A percentile compares a stretch with the other conserved stretches of the same genome.
These are phyloP conservation scores for Neoboletus magnificus DNA, from an alignment of 768 basidiomycete genomes.

Conservation along the genomic window DNA sequence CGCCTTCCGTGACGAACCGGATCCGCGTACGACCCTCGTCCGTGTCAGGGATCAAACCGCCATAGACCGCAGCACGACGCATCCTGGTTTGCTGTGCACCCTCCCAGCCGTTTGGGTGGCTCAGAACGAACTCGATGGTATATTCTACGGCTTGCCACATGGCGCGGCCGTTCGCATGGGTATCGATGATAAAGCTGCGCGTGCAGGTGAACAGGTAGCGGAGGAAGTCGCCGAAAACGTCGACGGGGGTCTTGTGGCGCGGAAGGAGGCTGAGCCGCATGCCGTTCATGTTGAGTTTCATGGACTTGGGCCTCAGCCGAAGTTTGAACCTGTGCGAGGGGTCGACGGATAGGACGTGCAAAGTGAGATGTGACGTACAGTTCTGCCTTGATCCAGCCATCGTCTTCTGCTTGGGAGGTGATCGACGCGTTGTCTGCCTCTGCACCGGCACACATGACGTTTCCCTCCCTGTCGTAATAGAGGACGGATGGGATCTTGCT, in stretches of 20 bases:
- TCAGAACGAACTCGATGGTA: slow-evolving; percentile 70
- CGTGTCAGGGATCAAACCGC: slow-evolving; percentile 70
- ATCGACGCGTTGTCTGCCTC: slow-evolving; percentile 65
- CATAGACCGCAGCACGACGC: slow-evolving; percentile 69
- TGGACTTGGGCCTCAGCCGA: slow-evolving; percentile 69
- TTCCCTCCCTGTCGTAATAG: slow-evolving; percentile 66
- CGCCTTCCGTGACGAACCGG: slow-evolving; percentile 79
- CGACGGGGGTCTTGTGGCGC: slow-evolving; percentile 60
- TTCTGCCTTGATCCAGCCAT: slow-evolving; percentile 72
- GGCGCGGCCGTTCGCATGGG: slow-evolving; percentile 71
- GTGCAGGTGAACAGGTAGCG: slow-evolving; percentile 73
- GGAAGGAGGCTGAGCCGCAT: slow-evolving; percentile 73
- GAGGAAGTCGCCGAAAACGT: slow-evolving; percentile 79
- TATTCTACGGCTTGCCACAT: slow-evolving; percentile 71
- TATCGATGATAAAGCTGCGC: slow-evolving; percentile 70
- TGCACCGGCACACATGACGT: slow-evolving; percentile 69
- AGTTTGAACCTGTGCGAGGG: slow-evolving; percentile 62
- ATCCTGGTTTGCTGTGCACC: slow-evolving; percentile 72
- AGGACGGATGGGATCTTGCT: slow-evolving; percentile 79
- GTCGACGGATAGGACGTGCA: not conserved
- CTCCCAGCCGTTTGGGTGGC: slow-evolving; percentile 84
- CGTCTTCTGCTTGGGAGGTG: slow-evolving; percentile 68
- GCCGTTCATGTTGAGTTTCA: slow-evolving; percentile 82
- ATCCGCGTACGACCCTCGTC: slow-evolving; percentile 71
- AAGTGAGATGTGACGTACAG: slow-evolving; percentile 46